Evolutionary conservation across 2,329 filamentous ascomycete genomes (phyloP).

Genomic region (Calonectria montana): DNA sequence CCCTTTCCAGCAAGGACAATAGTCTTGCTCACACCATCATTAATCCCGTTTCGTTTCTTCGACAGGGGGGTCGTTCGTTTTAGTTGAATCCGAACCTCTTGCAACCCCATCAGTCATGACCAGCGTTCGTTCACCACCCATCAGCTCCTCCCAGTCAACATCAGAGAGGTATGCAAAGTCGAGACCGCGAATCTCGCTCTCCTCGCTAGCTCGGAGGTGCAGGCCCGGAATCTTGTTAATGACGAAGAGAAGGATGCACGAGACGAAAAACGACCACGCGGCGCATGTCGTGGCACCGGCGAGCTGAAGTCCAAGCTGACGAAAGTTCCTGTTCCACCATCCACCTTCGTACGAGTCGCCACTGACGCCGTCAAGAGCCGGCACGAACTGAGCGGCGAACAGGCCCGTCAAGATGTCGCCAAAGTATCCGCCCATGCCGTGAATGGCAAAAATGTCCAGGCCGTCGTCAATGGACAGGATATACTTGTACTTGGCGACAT

Average conservation of each 20-base stretch:
- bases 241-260: conserved; percentile 63
- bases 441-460: conserved; percentile 70
- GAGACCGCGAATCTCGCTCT: conserved; percentile 65
- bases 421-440: conserved; percentile 69
- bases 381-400: conserved; percentile 63
- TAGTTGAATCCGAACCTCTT: conserved; percentile 17
- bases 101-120: conserved; percentile 32
- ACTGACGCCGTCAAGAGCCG: conserved; percentile 62
- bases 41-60: conserved; percentile 29
- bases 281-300: conserved; percentile 67
- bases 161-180: conserved; percentile 52
- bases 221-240: conserved; percentile 69
- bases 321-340: conserved; percentile 63
- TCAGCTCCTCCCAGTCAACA: conserved; percentile 38
- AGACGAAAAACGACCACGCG: conserved; percentile 65
- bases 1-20: neutral
- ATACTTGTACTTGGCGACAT: conserved; percentile 61
- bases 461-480: conserved; percentile 67
- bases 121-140: conserved; percentile 29
- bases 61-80: conserved; percentile 3
- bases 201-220: conserved; percentile 64
- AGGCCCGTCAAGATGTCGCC: conserved; percentile 68
- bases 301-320: conserved; percentile 68
- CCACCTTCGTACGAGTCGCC: conserved; percentile 57
- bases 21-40: neutral